Base-by-base conservation (phyloP, 352 stramenopile species). In the Phytopythium litorale region DNA sequence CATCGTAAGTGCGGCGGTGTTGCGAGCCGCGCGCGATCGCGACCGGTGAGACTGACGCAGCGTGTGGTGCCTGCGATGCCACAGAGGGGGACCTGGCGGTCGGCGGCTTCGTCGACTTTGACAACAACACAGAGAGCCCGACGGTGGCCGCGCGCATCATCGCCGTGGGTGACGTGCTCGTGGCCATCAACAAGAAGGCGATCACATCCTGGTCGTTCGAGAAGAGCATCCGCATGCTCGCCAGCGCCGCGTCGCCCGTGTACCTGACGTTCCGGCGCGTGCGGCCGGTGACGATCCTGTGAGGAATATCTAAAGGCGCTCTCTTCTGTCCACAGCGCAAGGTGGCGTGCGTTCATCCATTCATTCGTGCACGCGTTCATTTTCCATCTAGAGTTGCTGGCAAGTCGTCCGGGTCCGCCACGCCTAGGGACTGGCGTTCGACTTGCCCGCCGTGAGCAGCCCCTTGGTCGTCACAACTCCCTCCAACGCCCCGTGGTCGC, bases 151-250 rank as follows among this genome's bases (percentile, higher is more conserved):
- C 84, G 50, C 78, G 84, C 35, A 84, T 92, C 66, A 92, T 94
- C 63, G 73, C 81, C 4, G 82, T 90, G 50, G 79, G 85, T 42
- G 84, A 94, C 59, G 73, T 87, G 37, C 72, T 94, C 45, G 81
- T 94, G 23, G 84, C 84, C 50, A 94, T 94, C 64, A 94, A 94
- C 78, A 96, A 94, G 54, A 96, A 92, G 59, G 87, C 75, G 56
- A 92, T 92, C 72, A 92, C 79, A 42, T 88, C 83, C 21, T 91
- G 81, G 65, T 90, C 84, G 4, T 94, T 94, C 64, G 87, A 93
- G 67, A 91, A 86, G 57, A 96, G 83, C 69, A 94, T 94, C 67
- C 84, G 81, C 50, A 88, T 91, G 82, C 68, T 94, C 18, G 79
- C 84, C 25, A 75, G 79, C 64, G 80, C 84, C 8, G 79, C 84